phyloP scores from a whole-genome alignment of 1,284 basidiomycete genomes.

The Stygiomarasmius scandens region DNA sequence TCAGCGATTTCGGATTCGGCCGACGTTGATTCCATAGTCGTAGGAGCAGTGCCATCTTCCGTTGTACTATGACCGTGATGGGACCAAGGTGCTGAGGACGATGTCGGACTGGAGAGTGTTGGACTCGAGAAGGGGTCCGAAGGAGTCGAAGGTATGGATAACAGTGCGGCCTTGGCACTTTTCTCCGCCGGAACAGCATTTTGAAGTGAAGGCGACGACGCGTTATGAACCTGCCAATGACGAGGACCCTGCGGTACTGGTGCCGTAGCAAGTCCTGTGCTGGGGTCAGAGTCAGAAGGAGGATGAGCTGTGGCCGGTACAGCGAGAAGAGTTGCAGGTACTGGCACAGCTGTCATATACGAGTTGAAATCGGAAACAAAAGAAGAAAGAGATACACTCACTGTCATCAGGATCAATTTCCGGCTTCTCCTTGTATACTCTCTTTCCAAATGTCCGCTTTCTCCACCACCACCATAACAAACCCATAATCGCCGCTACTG shows the following conservation, averaged over 20 bases:
- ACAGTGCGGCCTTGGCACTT: too few relatives aligned
- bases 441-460: neutral
- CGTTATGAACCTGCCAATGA: neutral
- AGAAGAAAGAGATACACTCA: neutral
- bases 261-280: neutral
- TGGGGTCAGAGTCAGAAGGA: neutral
- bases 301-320: neutral
- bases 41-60: neutral
- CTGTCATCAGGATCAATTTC: neutral
- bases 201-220: neutral
- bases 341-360: neutral
- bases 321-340: neutral
- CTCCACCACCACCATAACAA: neutral
- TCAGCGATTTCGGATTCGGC: neutral
- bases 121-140: neutral
- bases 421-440: neutral
- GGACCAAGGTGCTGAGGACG: too few relatives aligned
- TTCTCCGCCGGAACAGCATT: neutral
- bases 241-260: neutral
- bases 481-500: neutral
- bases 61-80: too few relatives aligned
- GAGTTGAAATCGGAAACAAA: neutral
- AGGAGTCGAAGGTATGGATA: neutral
- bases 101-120: neutral
- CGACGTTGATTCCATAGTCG: neutral